Evolutionary conservation across 768 basidiomycete species (phyloP).

Genomic region (Suillus decipiens): DNA sequence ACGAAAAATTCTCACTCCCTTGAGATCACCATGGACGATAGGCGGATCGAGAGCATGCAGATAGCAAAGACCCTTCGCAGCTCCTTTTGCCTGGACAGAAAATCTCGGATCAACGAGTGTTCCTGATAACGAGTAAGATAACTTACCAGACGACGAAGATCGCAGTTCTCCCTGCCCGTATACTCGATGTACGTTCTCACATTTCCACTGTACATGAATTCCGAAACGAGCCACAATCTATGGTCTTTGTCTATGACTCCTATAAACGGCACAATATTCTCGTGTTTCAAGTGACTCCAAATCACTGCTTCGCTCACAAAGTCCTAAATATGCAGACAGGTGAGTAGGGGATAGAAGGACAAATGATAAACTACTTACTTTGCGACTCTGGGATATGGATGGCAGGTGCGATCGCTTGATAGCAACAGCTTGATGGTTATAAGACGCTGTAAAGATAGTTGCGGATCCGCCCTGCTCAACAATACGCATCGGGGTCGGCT

Average conservation of each 20-base stretch:
- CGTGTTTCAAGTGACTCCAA: constrained; percentile 27
- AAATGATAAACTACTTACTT: neutral
- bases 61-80: constrained; percentile 25
- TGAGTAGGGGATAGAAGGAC: neutral
- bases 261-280: constrained; percentile 28
- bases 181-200: constrained; percentile 14
- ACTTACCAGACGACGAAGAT: constrained; percentile 15
- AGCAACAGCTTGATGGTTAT: constrained; percentile 19
- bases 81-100: constrained; percentile 13
- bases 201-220: constrained; percentile 24
- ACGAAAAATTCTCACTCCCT: constrained; percentile 29
- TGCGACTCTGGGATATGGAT: neutral
- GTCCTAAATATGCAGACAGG: constrained; percentile 13
- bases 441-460: constrained; percentile 21
- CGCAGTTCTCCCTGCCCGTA: neutral
- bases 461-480: constrained; percentile 23
- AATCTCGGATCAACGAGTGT: neutral
- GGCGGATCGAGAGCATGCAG: constrained; percentile 27
- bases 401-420: constrained; percentile 22
- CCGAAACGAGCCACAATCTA: constrained; percentile 26
- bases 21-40: constrained; percentile 44
- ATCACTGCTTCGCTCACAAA: constrained; percentile 30
- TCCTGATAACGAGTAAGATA: neutral
- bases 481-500: neutral
- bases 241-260: constrained; percentile 19